A percentile compares a stretch with the other conserved stretches of the same genome.
Conservation (phyloP, 352 stramenopile genomes). For the Pelagophyceae sp. region DNA sequence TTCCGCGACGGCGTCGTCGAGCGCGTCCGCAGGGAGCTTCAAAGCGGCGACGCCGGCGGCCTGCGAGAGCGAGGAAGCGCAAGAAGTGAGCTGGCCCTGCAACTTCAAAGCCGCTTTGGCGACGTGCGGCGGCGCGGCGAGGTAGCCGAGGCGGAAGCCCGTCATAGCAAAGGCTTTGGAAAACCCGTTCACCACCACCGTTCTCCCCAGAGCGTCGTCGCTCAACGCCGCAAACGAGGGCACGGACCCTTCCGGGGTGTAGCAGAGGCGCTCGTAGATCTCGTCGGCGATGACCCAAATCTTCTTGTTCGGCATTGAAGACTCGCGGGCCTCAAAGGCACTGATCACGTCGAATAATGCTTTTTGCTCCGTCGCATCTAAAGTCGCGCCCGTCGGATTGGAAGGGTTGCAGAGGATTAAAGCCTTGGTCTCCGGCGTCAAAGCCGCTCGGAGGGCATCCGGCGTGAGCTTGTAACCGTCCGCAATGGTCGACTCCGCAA, state of each 20-base stretch:
- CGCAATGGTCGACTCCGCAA: slow-evolving; percentile 75
- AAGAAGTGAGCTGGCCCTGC: slow-evolving; percentile 89
- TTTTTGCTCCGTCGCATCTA: slow-evolving; percentile 34
- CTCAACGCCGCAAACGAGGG: slow-evolving; percentile 53
- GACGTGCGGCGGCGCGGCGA: slow-evolving; percentile 58
- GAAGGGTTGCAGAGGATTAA: slow-evolving; percentile 92
- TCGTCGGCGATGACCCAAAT: slow-evolving; percentile 80
- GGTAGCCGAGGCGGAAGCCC: slow-evolving; percentile 81
- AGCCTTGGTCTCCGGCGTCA: slow-evolving; percentile 65
- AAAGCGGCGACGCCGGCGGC: slow-evolving; percentile 76
- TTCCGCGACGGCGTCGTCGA: slow-evolving; percentile 47
- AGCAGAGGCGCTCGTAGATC: slow-evolving; percentile 91
- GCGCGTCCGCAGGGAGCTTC: slow-evolving; percentile 49
- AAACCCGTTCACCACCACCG: slow-evolving; percentile 88
- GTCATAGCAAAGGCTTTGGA: slow-evolving; percentile 94
- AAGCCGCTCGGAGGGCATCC: slow-evolving; percentile 53
- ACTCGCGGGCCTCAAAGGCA: slow-evolving; percentile 32
- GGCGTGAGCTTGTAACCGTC: slow-evolving; percentile 81
- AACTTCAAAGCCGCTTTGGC: slow-evolving; percentile 75
- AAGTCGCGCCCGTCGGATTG: slow-evolving; percentile 79
- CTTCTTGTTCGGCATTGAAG: slow-evolving; percentile 43
- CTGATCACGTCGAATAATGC: slow-evolving; percentile 39
- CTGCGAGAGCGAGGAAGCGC: slow-evolving; percentile 79
- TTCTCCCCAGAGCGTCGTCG: slow-evolving; percentile 73
- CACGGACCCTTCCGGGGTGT: slow-evolving; percentile 58